A percentile compares a stretch with the other conserved stretches of the same genome.
Conservation (phyloP, 2,329 filamentous ascomycete species). For the Penicillium sp. region DNA sequence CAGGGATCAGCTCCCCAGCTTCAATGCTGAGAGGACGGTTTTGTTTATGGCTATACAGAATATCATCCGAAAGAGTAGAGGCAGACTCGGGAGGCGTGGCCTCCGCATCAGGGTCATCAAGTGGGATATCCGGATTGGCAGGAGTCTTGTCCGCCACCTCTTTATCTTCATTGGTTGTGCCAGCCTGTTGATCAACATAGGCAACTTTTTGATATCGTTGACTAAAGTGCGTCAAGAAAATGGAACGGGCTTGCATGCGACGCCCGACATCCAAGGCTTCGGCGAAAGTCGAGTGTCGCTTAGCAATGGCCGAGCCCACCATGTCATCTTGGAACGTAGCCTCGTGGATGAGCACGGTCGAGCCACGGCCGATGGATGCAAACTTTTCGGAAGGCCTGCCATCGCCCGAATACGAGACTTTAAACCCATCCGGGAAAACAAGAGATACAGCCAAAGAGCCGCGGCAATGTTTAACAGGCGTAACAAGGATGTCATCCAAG, state of each 20-base stretch:
- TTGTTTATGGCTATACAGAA: slow-evolving; percentile 6
- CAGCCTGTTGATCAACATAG: slow-evolving; percentile 39
- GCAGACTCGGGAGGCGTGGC: slow-evolving; percentile 1
- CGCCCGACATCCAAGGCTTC: slow-evolving; percentile 76
- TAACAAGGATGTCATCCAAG: slow-evolving; percentile 61
- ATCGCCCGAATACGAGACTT: slow-evolving; percentile 89
- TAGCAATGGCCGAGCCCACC: slow-evolving; percentile 67
- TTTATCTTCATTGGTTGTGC: slow-evolving; percentile 8
- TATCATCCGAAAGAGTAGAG: slow-evolving; percentile 12
- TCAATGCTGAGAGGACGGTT: slow-evolving; percentile 22
- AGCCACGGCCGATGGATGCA: slow-evolving; percentile 61
- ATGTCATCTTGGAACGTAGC: slow-evolving; percentile 92
- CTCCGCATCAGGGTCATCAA: slow-evolving; percentile 25
- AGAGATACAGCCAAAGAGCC: slow-evolving; percentile 70
- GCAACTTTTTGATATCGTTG: slow-evolving; percentile 80
- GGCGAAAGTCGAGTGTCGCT: slow-evolving; percentile 82
- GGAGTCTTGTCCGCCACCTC: slow-evolving; percentile 11
- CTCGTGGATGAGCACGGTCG: slow-evolving; percentile 87
- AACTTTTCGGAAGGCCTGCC: slow-evolving; percentile 73
- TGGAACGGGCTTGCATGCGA: slow-evolving; percentile 70
- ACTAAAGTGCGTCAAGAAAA: slow-evolving; percentile 88
- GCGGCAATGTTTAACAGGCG: slow-evolving; percentile 70
- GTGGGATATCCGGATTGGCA: slow-evolving; percentile 21
- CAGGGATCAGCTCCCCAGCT: slow-evolving; percentile 2
- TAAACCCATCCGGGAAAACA: slow-evolving; percentile 72